A percentile compares a stretch with the other conserved stretches of the same genome.
These are phyloP conservation scores for Penicillium fimorum DNA, from an alignment of 495 filamentous ascomycete species.

Conservation along the genomic window DNA sequence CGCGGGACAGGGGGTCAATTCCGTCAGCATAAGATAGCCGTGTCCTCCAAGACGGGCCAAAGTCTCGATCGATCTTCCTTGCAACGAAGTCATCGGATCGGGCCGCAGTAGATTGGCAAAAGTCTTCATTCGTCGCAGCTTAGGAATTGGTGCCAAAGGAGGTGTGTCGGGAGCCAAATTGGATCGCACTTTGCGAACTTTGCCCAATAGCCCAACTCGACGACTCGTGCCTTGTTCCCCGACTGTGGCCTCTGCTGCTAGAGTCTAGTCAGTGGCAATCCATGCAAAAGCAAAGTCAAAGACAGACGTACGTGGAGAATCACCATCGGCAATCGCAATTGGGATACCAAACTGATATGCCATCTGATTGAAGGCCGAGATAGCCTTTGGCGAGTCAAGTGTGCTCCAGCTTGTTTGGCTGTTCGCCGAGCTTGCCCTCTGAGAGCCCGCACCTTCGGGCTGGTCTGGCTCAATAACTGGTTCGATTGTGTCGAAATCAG, in stretches of 20 bases:
- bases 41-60: slow-evolving; percentile 73
- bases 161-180: slow-evolving; percentile 32
- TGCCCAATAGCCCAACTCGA: slow-evolving; percentile 24
- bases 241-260: neutral
- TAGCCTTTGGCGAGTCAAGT: slow-evolving; percentile 24
- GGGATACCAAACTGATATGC: slow-evolving; percentile 23
- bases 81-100: slow-evolving; percentile 55
- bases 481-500: slow-evolving; percentile 2
- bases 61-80: slow-evolving; percentile 59
- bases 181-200: slow-evolving; percentile 38
- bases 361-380: slow-evolving; percentile 29
- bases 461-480: neutral
- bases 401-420: slow-evolving; percentile 18
- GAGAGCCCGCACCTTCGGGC: neutral
- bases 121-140: slow-evolving; percentile 46
- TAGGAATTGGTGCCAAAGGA: slow-evolving; percentile 48
- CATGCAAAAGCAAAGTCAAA: neutral
- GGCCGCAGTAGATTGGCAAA: slow-evolving; percentile 32
- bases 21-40: slow-evolving; percentile 64
- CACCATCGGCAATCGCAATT: slow-evolving; percentile 11
- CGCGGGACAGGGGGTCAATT: slow-evolving; percentile 62
- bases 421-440: slow-evolving; percentile 4
- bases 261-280: slow-evolving; percentile 1
- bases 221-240: slow-evolving; percentile 1
- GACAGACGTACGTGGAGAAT: slow-evolving; percentile 13